phyloP scores from a whole-genome alignment of 2,329 filamentous ascomycete species.

The Westerdykella aurantiaca region DNA sequence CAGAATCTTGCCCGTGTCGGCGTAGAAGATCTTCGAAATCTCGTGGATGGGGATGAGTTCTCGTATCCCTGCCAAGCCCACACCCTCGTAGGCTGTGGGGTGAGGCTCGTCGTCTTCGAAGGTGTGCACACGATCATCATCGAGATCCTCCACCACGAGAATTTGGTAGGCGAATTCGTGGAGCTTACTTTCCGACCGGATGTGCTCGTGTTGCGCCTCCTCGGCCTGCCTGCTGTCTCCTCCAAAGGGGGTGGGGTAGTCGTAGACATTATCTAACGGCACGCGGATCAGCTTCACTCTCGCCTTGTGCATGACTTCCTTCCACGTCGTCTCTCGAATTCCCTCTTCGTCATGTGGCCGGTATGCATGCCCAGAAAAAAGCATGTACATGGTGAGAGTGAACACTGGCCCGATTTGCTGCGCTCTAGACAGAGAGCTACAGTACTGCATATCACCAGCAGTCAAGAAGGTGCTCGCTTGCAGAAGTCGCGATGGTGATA shows the following conservation, averaged over 20 bases:
- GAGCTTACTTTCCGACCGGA: conserved; percentile 41
- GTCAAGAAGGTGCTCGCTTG: conserved; percentile 91
- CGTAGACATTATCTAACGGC: conserved; percentile 52
- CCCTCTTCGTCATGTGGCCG: conserved; percentile 52
- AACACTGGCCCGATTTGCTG: conserved; percentile 86
- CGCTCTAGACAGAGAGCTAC: conserved; percentile 54
- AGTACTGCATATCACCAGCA: conserved; percentile 78
- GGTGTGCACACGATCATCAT: conserved; percentile 63
- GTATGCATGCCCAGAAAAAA: conserved; percentile 73
- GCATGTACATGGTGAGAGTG: conserved; percentile 85
- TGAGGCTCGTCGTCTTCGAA: conserved; percentile 56
- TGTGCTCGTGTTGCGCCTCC: conserved; percentile 19
- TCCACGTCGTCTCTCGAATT: conserved; percentile 71
- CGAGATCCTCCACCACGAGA: conserved; percentile 74
- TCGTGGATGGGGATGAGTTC: conserved; percentile 65
- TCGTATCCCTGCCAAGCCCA: conserved; percentile 57
- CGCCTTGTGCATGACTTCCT: conserved; percentile 93
- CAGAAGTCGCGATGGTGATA: conserved; percentile 83
- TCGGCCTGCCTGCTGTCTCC: conserved; percentile 9
- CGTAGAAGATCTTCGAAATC: conserved; percentile 88
- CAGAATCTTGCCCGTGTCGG: conserved; percentile 80
- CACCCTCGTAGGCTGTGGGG: conserved; percentile 55
- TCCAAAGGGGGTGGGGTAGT: conserved; percentile 33
- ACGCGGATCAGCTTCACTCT: conserved; percentile 72
- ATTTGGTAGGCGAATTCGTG: conserved; percentile 75